Evolutionary conservation across 495 filamentous ascomycete genomes (phyloP), one percentile per base, ranked within the genome.

Genomic region (Cenococcum geophilum): DNA sequence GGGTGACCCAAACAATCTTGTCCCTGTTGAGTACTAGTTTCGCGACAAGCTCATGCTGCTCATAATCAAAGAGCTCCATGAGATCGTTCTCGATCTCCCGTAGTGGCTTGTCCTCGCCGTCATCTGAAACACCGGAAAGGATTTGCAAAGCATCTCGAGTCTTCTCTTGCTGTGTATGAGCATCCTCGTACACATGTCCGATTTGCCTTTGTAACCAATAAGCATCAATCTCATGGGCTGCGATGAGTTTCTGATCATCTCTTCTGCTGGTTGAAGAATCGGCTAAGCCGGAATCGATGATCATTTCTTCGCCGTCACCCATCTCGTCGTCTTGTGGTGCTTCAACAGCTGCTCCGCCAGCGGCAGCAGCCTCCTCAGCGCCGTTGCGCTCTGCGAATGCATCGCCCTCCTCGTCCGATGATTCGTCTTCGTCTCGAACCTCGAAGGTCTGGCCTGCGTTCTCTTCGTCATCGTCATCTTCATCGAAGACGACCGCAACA

Each of bases 21-120:
- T 93, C 86, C 9, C 87, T 82, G 66, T 97, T 97, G 63, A 87
- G 83, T 60, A 97, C 89, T n/a, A 99, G 80, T 71, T 88, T 92
- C 54, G 89, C 86, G 32, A 97, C 93, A 47, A 96, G 81, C 49
- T 97, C 92, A 56, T 93, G 89, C 70, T 96, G 87, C 68, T 97
- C 93, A 67, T 95, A 99, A 67, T 97, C 92, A 63, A 99, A 96
- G 0, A 97, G 82, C 68, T 97, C 95, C 86, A 97, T 97, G 54
- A 99, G 77, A 55, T 97, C 95, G 70, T 99, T 99, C 71, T 99
- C 93, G 62, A 96, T 90, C 64, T 99, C 92, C 63, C 92, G 86
- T 21, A 96, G 76, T 11, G 87, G 80, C 67, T 85, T 89, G 65
- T 92, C 89, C 57, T 91, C 86, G 11, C 86, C 72, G 64, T 95